Conservation (phyloP, 1,284 basidiomycete genomes). For the Porogramme epimiltina region DNA sequence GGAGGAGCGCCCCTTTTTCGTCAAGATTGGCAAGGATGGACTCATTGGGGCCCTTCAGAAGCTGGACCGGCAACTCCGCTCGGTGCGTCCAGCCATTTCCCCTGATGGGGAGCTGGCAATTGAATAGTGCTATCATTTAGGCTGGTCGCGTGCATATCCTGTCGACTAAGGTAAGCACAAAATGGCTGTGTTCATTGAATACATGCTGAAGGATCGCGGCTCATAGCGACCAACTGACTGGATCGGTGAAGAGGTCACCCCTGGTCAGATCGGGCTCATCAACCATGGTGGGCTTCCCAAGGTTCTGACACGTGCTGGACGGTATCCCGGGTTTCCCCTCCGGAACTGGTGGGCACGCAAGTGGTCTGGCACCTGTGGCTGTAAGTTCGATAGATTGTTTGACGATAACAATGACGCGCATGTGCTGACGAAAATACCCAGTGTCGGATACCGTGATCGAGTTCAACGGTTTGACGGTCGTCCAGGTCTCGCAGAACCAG, state of each 20-base stretch:
- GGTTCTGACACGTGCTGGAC: conserved; percentile 67
- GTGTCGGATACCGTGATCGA: conserved; percentile 80
- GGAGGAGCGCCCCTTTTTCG: conserved; percentile 64
- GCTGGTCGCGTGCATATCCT: conserved; percentile 51
- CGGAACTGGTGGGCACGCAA: conserved; percentile 81
- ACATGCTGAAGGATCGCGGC: not conserved
- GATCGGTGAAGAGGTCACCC: conserved; percentile 68
- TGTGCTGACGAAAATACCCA: too few species aligned
- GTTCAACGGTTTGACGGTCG: conserved; percentile 74
- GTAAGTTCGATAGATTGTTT: conserved; percentile 43
- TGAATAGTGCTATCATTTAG: conserved; percentile 36
- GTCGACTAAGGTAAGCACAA: conserved; percentile 34
- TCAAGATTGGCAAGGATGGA: conserved; percentile 65
- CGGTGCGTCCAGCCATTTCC: conserved; percentile 36
- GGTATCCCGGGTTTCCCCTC: conserved; percentile 74
- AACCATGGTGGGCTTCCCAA: conserved; percentile 81
- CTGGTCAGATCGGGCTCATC: conserved; percentile 67
- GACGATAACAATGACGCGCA: too few species aligned
- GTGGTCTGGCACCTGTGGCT: conserved; percentile 66
- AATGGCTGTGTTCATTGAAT: not conserved
- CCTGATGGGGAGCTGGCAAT: not conserved
- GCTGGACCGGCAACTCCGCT: conserved; percentile 58
- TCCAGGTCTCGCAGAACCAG: conserved; percentile 82
- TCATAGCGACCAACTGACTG: conserved; percentile 59
- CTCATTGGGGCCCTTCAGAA: conserved; percentile 64